Base-by-base conservation (phyloP, 1,284 basidiomycete genomes). In the Agaricales sp. region DNA sequence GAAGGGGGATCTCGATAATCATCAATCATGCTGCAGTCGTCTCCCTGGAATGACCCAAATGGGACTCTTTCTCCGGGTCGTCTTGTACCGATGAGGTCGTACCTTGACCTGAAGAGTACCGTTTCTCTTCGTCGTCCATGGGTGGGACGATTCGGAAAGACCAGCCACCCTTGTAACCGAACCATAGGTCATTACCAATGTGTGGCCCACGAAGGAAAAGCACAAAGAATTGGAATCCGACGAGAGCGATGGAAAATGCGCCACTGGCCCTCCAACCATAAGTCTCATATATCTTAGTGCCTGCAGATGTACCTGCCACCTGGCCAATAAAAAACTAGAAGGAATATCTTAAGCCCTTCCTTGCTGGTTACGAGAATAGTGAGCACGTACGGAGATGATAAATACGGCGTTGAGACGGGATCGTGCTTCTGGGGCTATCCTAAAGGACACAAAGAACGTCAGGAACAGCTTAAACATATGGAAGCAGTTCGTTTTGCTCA, bases 301-400 rank as follows among this genome's bases (percentile, higher is more conserved):
- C 76, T 3, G 78, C 76, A 0, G 79, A 72, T 0, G 82, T 82
- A 11, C 82, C 82, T 58, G 80, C 75, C 6, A 80, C 74, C 64
- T 63, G 61, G 12, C 62, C 62, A 18, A 58, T 26, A 51, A 61
- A 61, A n/a, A 58, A 53, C 30, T 35, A n/a, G n/a, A n/a, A 11
- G 30, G 30, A 8, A 35, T 11, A 35, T 11, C 30, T 35, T 35
- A 11, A 35, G 11, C 30, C n/a, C n/a, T 8, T 11, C 11, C 8
- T 11, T 35, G 11, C 30, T 11, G 30, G 8, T 35, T 11, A 35
- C 30, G n/a, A 35, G 11, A n/a, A 11, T 35, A n/a, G n/a, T 35
- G 8, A n/a, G 30, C n/a, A 35, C 30, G 8, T n/a, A 35, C 30
- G 30, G 62, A 60, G 47, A 73, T 60, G 45, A 76, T 63, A 50